Conservation (phyloP, 2,329 filamentous ascomycete genomes). For the Sphaceloma murrayae region DNA sequence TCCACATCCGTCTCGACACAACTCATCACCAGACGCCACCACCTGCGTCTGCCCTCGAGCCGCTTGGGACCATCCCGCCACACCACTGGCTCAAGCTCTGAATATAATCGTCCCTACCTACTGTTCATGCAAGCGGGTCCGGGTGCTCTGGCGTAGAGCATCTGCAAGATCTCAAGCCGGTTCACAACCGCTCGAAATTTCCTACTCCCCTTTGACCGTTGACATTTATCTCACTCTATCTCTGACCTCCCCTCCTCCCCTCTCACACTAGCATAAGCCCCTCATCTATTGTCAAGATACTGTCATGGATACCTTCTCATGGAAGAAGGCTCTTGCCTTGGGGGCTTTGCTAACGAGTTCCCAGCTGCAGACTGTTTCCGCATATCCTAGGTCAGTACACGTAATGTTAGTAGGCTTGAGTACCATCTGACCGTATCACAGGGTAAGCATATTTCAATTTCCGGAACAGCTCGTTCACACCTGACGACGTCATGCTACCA, state of each 20-base stretch:
- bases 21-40: conserved; percentile 10
- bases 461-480: neutral
- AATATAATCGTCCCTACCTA: conserved; percentile 2
- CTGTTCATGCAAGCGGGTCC: conserved; percentile 9
- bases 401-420: neutral
- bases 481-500: conserved; percentile 11
- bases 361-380: conserved; percentile 12
- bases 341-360: conserved; percentile 14
- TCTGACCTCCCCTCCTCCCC: neutral
- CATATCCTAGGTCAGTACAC: conserved; percentile 15
- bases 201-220: conserved; percentile 9
- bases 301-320: conserved; percentile 11
- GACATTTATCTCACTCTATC: conserved; percentile 1
- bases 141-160: conserved; percentile 3
- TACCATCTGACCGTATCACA: conserved; percentile 11
- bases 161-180: conserved; percentile 2
- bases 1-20: conserved; percentile 6
- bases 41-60: conserved; percentile 9
- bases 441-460: conserved; percentile 1
- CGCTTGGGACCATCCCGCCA: conserved; percentile 1
- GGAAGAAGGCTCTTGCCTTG: conserved; percentile 11
- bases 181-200: conserved; percentile 10
- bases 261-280: conserved; percentile 7
- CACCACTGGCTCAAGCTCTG: no score
- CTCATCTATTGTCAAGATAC: conserved; percentile 2